Base-by-base conservation (phyloP, 2,329 filamentous ascomycete species). In the Sarocladium oryzae region DNA sequence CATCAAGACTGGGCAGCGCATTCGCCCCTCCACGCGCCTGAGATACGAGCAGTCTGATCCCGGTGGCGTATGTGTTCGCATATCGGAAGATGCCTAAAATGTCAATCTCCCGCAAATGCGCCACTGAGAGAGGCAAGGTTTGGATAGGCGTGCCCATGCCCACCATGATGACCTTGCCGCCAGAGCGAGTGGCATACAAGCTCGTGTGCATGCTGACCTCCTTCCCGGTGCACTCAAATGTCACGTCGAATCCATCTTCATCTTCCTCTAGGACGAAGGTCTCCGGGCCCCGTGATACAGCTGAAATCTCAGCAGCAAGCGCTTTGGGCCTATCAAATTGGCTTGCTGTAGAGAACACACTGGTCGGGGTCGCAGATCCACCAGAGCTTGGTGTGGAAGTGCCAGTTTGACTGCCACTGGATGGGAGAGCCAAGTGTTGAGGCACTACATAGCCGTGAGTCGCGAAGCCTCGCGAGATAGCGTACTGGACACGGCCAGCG, bases 91-190 rank as follows among this genome's bases (percentile, higher is more conserved):
- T 82, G 30, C 86, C 86, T n/a, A 89, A 69, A 28, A 90, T 84
- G 62, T 90, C 86, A 38, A 90, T 82, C 68, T 91, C 87, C 33
- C 85, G 78, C 24, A 89, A 71, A 35, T 86, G 84, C 2, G 86
- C 86, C 4, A 84, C 83, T 7, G 82, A 86, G 41, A 91, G 71
- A 1, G 86, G 86, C 2, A 90, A 73, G 0, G 85, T 89, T 64
- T 89, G 85, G 50, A 89, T 78, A 0, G 86, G 86, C 4, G 80
- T 86, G 33, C 87, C 87, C 86, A 90, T 90, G 50, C 86, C 87
- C 21, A 91, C 85, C 64, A 90, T 82, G 64, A 90, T 77, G 46
- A 89, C 74, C 58, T 84, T 85, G 16, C 86, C 86, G 23, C 86
- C 87, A 0, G 86, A 76, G 53, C 76, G 76, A 9, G 85, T 84